Conservation (phyloP, 2,329 filamentous ascomycete species). For the Myriosclerotinia duriaeana region DNA sequence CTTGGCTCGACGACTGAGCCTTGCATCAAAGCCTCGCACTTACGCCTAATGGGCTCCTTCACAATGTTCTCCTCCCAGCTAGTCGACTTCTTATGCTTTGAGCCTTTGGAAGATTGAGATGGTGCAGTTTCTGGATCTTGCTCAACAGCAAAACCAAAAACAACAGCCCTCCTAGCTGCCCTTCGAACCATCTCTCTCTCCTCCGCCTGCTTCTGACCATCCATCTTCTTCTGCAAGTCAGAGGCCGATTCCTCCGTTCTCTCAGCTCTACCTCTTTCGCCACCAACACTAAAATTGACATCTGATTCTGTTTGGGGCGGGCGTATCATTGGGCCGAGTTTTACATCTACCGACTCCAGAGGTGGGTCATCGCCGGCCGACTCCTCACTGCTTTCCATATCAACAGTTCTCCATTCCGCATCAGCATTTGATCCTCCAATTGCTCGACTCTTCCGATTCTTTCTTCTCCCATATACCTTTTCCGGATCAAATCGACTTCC, state of each 20-base stretch:
- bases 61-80: conserved; percentile 9
- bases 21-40: conserved; percentile 23
- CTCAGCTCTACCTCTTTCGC: conserved; percentile 56
- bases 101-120: conserved; percentile 11
- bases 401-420: conserved; percentile 46
- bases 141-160: conserved; percentile 27
- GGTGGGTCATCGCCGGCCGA: conserved; percentile 11
- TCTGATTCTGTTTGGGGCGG: conserved; percentile 24
- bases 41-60: conserved; percentile 10
- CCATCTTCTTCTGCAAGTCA: conserved; percentile 48
- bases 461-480: conserved; percentile 47
- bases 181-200: conserved; percentile 29
- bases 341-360: conserved; percentile 1
- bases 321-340: conserved; percentile 19
- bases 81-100: conserved; percentile 14
- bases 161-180: conserved; percentile 29
- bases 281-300: conserved; percentile 56
- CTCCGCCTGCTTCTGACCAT: conserved; percentile 28
- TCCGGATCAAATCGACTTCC: conserved; percentile 47
- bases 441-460: conserved; percentile 47
- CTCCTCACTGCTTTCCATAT: conserved; percentile 49
- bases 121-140: neutral
- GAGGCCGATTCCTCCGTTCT: conserved; percentile 52
- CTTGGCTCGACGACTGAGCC: conserved; percentile 23
- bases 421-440: conserved; percentile 41